Evolutionary conservation across 208 protist genomes (phyloP).

Genomic region (Herpetomonas tarakana): DNA sequence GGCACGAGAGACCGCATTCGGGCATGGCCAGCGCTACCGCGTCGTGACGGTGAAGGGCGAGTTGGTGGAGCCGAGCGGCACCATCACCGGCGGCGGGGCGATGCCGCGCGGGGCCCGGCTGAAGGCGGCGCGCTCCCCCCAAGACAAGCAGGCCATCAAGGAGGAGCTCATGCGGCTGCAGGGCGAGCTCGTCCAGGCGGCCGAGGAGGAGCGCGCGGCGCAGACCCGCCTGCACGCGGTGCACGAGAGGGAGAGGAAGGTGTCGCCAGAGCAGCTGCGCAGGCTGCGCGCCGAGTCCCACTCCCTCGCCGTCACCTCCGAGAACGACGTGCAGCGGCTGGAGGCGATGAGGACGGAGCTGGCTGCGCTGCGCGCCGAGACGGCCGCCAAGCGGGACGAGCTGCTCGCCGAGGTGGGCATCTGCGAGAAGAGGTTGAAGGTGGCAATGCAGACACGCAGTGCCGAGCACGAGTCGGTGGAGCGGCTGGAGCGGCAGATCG

Average conservation of each 20-base stretch:
- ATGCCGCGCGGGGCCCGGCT: slow-evolving; percentile 79
- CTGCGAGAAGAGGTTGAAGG: slow-evolving; percentile 27
- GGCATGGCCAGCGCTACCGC: slow-evolving; percentile 67
- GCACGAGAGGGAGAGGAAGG: slow-evolving; percentile 44
- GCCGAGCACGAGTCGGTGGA: slow-evolving; percentile 46
- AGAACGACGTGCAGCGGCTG: slow-evolving; percentile 39
- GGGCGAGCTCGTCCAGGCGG: slow-evolving; percentile 66
- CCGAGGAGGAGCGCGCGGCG: slow-evolving; percentile 57
- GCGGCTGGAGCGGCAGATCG: slow-evolving; percentile 66
- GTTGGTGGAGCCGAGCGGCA: slow-evolving; percentile 96
- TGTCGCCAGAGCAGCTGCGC: slow-evolving; percentile 55
- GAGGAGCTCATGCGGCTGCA: slow-evolving; percentile 75
- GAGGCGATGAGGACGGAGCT: slow-evolving; percentile 34
- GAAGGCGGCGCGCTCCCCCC: slow-evolving; percentile 66
- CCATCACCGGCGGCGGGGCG: slow-evolving; percentile 98
- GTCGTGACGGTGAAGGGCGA: slow-evolving; percentile 97
- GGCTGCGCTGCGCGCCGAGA: slow-evolving; percentile 20
- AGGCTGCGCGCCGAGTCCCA: slow-evolving; percentile 43
- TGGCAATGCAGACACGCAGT: slow-evolving; percentile 37
- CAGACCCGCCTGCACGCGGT: slow-evolving; percentile 67
- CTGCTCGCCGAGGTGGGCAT: slow-evolving; percentile 29
- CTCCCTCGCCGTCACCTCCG: slow-evolving; percentile 37
- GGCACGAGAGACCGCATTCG: slow-evolving; percentile 88
- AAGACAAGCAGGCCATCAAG: slow-evolving; percentile 73
- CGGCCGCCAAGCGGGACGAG: slow-evolving; percentile 16